Evolutionary conservation across 2,329 filamentous ascomycete genomes (phyloP).

Genomic region (Fusarium sp.): DNA sequence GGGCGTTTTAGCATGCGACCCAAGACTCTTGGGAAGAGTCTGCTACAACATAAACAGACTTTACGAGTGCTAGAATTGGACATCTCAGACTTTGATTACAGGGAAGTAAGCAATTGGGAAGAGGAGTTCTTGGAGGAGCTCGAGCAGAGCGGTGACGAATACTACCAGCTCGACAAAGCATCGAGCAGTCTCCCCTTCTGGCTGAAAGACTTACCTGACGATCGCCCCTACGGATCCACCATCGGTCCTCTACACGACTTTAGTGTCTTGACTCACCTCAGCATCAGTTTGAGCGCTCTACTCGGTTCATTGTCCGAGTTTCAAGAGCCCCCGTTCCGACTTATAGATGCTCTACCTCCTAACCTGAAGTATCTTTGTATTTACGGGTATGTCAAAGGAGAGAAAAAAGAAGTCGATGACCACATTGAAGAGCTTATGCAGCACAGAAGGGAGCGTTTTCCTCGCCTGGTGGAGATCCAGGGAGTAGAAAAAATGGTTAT

Average conservation of each 20-base stretch:
- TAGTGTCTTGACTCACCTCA: background rate
- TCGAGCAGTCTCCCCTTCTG: background rate
- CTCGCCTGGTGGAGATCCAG: slow-evolving; percentile 1
- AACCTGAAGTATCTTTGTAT: slow-evolving; percentile 21
- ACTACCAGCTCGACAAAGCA: background rate
- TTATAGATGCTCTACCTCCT: background rate
- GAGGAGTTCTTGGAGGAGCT: background rate
- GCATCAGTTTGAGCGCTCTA: background rate
- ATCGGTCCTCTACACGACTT: slow-evolving; percentile 2
- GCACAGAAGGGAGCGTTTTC: background rate
- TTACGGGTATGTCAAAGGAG: slow-evolving; percentile 16
- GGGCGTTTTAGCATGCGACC: background rate
- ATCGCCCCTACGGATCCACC: background rate
- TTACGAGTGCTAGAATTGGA: slow-evolving; percentile 1
- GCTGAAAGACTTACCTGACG: slow-evolving; percentile 5
- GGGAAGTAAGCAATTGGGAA: background rate
- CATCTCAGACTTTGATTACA: background rate
- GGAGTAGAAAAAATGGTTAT: slow-evolving; percentile 8
- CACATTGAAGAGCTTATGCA: slow-evolving; percentile 20
- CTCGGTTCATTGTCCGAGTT: background rate
- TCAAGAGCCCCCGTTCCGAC: background rate
- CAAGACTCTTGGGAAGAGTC: background rate
- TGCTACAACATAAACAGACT: background rate
- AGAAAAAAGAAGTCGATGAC: slow-evolving; percentile 5
- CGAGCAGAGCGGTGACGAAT: background rate